Base-by-base conservation (phyloP, 805 yeast species). In the Myxozyma nipponensis region DNA sequence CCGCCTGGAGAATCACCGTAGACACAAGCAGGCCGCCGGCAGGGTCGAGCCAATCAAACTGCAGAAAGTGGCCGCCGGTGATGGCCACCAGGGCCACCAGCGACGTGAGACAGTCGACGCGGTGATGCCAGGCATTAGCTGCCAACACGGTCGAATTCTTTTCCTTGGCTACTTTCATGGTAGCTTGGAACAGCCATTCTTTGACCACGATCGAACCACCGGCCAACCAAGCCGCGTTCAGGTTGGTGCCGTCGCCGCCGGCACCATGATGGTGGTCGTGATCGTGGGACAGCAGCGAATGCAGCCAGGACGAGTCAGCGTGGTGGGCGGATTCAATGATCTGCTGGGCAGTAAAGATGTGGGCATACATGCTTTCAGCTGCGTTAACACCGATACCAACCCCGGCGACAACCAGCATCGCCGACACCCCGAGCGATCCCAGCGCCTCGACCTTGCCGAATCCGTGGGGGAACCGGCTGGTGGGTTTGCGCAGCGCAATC, bases 41-140 rank as follows among this genome's bases (percentile, higher is more conserved):
- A 1, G 97, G 86, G 66, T 93, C 98, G 48, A 93, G 70, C 82
- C 96, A 88, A 39, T 81, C 82, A 36, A 87, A 77, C 56, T 82
- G 78, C 55, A 89, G 77, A 52, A 87, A 72, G 59, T 85, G 83
- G 30, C 96, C 95, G 1, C 90, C 82, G 0, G 95, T 78, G 45
- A 93, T 93, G 0, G 98, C 89, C 3, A 82, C 77, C 19, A 91
- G 76, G 0, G 98, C 97, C 5, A 91, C 98, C 21, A 84, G 74
- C 0, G 97, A 87, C 0, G 98, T 95, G 60, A 93, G 67, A 0
- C 95, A 84, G 65, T 93, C 98, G 9, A 91, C 93, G 56, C 98
- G 77, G 65, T 93, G 98, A 67, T 93, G 98, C 98, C 98, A 93
- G 2, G 98, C 98, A 64, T 93, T 93, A 3, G 98, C 98, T 44